Evolutionary conservation across 768 basidiomycete species (phyloP).

Genomic region (Hydnomerulius pinastri): DNA sequence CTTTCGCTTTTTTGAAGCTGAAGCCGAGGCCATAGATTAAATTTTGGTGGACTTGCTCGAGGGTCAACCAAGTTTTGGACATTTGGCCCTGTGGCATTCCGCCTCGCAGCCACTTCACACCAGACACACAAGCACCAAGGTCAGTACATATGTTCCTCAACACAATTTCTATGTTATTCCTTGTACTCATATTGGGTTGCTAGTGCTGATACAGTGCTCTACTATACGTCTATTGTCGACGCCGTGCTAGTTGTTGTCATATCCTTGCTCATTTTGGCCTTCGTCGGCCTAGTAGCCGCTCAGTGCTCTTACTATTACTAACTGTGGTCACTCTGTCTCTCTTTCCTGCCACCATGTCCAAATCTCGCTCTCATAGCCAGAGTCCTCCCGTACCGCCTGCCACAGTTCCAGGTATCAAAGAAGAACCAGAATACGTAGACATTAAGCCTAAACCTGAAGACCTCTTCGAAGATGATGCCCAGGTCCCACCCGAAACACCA

Average conservation of each 20-base stretch:
- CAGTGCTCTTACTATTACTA: slow-evolving; percentile 15
- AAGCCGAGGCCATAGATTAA: slow-evolving; percentile 20
- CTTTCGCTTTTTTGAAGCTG: slow-evolving; percentile 51
- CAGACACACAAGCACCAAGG: slow-evolving; percentile 14
- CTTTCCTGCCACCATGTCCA: slow-evolving; percentile 31
- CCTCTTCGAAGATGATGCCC: slow-evolving; percentile 21
- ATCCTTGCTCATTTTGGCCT: slow-evolving; percentile 22
- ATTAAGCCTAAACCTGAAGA: slow-evolving; percentile 19
- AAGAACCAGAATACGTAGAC: slow-evolving; percentile 14
- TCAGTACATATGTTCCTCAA: slow-evolving; percentile 15
- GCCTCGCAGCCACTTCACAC: slow-evolving; percentile 19
- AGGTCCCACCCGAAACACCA: slow-evolving; percentile 29
- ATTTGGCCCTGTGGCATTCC: background rate
- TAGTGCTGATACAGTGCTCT: slow-evolving; percentile 13
- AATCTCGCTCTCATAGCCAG: slow-evolving; percentile 28
- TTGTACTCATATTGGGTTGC: slow-evolving; percentile 14
- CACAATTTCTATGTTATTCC: slow-evolving; percentile 3
- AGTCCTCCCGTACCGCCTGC: slow-evolving; percentile 23
- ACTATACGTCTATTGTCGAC: slow-evolving; percentile 17
- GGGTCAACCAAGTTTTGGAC: slow-evolving; percentile 6
- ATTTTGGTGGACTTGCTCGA: slow-evolving; percentile 12
- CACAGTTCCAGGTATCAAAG: slow-evolving; percentile 13
- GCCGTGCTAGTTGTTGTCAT: slow-evolving; percentile 18
- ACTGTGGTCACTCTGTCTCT: slow-evolving; percentile 7
- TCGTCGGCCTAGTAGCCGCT: slow-evolving; percentile 16